These are phyloP conservation scores for Thalia dealbata DNA, from an alignment of 176 grass and related monocot genomes.

Conservation along the genomic window DNA sequence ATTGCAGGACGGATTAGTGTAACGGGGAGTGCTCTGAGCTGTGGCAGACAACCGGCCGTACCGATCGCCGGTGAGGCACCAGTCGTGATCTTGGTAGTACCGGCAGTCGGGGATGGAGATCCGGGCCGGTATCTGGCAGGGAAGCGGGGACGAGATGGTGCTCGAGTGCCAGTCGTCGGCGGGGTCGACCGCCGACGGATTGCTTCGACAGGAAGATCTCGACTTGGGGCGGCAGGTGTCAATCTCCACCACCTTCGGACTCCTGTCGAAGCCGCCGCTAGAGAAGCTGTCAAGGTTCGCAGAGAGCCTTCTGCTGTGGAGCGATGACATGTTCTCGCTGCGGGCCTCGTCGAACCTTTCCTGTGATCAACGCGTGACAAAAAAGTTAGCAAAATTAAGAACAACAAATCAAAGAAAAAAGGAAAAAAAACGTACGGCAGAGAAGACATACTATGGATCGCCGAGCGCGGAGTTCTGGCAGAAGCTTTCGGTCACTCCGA, in stretches of 20 bases:
- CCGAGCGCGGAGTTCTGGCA: slow-evolving; percentile 35
- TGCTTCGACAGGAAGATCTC: slow-evolving; percentile 55
- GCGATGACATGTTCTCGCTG: slow-evolving; percentile 46
- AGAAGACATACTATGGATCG: slow-evolving; percentile 55
- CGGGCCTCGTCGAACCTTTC: slow-evolving; percentile 73
- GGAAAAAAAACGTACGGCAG: no score
- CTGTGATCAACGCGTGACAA: slow-evolving; percentile 26
- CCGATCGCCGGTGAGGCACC: slow-evolving; percentile 37
- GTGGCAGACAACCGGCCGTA: slow-evolving; percentile 40
- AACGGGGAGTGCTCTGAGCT: slow-evolving; percentile 74
- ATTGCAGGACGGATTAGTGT: slow-evolving; percentile 6
- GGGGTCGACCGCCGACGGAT: slow-evolving; percentile 31
- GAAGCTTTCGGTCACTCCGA: slow-evolving; percentile 25
- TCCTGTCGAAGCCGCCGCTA: slow-evolving; percentile 49
- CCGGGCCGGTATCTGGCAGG: slow-evolving; percentile 22
- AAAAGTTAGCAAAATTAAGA: not conserved
- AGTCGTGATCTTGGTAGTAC: slow-evolving; percentile 44
- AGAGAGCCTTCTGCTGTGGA: slow-evolving; percentile 62
- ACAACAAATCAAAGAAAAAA: not conserved
- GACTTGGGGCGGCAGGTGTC: slow-evolving; percentile 61
- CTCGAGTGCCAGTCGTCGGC: slow-evolving; percentile 21
- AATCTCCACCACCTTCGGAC: slow-evolving; percentile 95
- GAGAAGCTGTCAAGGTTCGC: slow-evolving; percentile 52
- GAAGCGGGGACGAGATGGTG: slow-evolving; percentile 45
- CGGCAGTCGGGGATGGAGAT: slow-evolving; percentile 45